Evolutionary conservation across 73 alveolate species (phyloP).

Genomic region (Paramecium bursaria): DNA sequence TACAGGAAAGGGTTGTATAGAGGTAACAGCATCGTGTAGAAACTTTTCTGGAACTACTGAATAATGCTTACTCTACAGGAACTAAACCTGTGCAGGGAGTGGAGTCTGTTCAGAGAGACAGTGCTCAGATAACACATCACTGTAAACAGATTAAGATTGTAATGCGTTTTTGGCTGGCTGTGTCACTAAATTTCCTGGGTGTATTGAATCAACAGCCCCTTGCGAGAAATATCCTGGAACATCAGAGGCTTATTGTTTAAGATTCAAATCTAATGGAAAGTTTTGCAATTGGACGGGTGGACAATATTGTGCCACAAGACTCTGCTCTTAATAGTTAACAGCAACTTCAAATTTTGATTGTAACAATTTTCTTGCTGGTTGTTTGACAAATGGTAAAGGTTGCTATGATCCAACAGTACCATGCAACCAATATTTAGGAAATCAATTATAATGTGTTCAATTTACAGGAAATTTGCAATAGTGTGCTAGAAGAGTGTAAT

Average conservation of each 20-base stretch:
- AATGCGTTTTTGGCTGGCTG: background rate
- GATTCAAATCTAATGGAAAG: background rate
- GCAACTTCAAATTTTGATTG: constrained; percentile 24
- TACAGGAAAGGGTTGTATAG: no score
- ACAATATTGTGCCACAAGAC: background rate
- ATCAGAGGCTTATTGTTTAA: background rate
- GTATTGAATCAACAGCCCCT: background rate
- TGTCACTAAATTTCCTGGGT: constrained; percentile 21
- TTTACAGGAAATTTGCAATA: background rate
- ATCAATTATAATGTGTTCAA: background rate
- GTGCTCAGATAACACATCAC: background rate
- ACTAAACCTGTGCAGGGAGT: no score
- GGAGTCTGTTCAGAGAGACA: background rate
- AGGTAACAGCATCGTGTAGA: no score
- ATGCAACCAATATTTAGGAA: background rate
- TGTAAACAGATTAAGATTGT: constrained; percentile 24
- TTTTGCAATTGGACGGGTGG: constrained; percentile 22
- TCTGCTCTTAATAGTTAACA: constrained; percentile 5
- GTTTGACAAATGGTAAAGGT: constrained; percentile 38
- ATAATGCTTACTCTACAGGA: no score
- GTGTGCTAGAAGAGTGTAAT: background rate
- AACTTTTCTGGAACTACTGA: no score
- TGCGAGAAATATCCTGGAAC: constrained; percentile 20
- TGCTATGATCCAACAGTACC: background rate
- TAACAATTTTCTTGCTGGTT: background rate